These are phyloP conservation scores for Suillus plorans DNA, from an alignment of 768 basidiomycete species.

Conservation along the genomic window DNA sequence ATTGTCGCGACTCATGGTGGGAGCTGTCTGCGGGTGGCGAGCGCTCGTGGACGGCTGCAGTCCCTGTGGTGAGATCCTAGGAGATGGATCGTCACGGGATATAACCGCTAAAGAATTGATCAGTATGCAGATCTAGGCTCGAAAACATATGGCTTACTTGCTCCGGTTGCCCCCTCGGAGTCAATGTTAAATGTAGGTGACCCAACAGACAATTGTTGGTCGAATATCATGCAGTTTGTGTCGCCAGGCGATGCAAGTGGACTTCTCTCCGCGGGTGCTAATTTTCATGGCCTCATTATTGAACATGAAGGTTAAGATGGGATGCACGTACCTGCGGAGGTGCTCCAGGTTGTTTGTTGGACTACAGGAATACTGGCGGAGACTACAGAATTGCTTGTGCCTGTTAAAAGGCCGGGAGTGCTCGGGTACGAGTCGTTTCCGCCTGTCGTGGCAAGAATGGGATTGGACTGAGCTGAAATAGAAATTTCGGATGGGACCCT, in stretches of 20 bases:
- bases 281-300: neutral
- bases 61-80: neutral
- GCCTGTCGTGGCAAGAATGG: neutral
- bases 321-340: neutral
- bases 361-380: neutral
- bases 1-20: neutral
- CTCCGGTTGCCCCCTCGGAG: neutral
- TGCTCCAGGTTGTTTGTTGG: neutral
- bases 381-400: neutral
- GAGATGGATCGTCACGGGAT: neutral
- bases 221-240: neutral
- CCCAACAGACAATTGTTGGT: neutral
- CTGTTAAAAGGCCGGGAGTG: neutral
- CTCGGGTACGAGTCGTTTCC: neutral
- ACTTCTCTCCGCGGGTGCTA: neutral
- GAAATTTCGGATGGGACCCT: neutral
- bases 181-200: slow-evolving; percentile 2
- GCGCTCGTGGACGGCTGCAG: no score
- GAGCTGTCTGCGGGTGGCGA: no score
- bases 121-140: neutral
- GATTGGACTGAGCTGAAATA: neutral
- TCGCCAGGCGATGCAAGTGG: neutral
- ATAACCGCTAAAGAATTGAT: neutral
- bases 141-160: neutral
- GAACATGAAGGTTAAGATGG: neutral